These are phyloP conservation scores for Erythrobasidium hasegawianum DNA, from an alignment of 1,284 basidiomycete genomes.

Conservation along the genomic window DNA sequence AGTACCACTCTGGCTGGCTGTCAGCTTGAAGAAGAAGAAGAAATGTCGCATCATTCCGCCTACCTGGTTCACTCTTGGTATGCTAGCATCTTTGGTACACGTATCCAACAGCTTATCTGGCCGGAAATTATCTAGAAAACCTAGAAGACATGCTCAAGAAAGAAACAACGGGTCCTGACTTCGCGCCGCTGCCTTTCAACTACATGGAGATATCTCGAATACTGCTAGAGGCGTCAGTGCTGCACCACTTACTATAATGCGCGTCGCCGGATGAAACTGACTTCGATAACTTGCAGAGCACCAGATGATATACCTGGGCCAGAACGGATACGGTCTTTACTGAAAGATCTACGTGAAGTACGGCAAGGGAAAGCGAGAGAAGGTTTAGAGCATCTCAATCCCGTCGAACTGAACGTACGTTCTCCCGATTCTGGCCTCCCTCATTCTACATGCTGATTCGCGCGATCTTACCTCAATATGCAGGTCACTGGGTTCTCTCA, in stretches of 20 bases:
- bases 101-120: no score
- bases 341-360: conserved; percentile 91
- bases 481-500: conserved; percentile 81
- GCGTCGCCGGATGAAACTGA: not conserved
- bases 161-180: conserved; percentile 46
- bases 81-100: no score
- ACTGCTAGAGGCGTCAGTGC: conserved; percentile 75
- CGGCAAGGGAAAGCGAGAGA: conserved; percentile 87
- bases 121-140: conserved; percentile 58
- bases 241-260: not conserved
- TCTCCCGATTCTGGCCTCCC: no score
- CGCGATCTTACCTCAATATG: not conserved
- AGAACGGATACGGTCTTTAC: conserved; percentile 71
- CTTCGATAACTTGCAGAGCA: conserved; percentile 59
- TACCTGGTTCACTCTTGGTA: conserved; percentile 80
- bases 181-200: conserved; percentile 57
- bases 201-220: conserved; percentile 86
- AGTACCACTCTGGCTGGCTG: conserved; percentile 91
- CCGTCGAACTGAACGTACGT: conserved; percentile 64
- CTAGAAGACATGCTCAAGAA: conserved; percentile 58
- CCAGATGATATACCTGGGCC: conserved; percentile 80
- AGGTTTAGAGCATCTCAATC: conserved; percentile 59
- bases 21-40: conserved; percentile 86
- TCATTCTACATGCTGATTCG: no score
- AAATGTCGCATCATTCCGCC: conserved; percentile 90